Evolutionary conservation across 768 basidiomycete species (phyloP).

Genomic region (Russula sp.): DNA sequence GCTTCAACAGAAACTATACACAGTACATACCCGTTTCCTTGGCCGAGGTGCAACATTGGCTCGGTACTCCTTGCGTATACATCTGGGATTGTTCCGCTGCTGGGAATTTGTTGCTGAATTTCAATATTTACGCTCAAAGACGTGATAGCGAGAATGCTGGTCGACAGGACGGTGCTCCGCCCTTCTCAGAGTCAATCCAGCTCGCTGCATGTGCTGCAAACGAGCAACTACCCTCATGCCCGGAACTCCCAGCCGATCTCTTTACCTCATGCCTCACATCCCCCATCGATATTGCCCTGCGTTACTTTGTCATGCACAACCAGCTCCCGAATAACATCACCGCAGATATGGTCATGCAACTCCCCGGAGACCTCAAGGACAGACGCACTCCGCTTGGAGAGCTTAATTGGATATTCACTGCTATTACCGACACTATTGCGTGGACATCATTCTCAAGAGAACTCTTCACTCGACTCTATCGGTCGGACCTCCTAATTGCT

Average conservation of each 20-base stretch:
- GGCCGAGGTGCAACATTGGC: slow-evolving; percentile 87
- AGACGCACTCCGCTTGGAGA: slow-evolving; percentile 94
- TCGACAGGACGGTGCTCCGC: slow-evolving; percentile 53
- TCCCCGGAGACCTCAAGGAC: slow-evolving; percentile 96
- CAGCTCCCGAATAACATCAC: slow-evolving; percentile 74
- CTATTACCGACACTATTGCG: slow-evolving; percentile 97
- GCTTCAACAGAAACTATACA: slow-evolving; percentile 94
- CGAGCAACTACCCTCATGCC: slow-evolving; percentile 89
- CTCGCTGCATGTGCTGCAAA: slow-evolving; percentile 90
- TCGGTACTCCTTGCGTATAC: slow-evolving; percentile 92
- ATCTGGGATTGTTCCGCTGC: slow-evolving; percentile 99
- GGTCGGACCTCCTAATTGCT: slow-evolving; percentile 92
- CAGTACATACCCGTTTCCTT: slow-evolving; percentile 97
- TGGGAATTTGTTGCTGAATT: slow-evolving; percentile 86
- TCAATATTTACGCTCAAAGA: slow-evolving; percentile 69
- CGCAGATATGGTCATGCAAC: slow-evolving; percentile 86
- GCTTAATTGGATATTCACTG: slow-evolving; percentile 99
- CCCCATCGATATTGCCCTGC: slow-evolving; percentile 94
- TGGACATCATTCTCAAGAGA: slow-evolving; percentile 97
- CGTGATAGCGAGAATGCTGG: slow-evolving; percentile 63
- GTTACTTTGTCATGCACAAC: slow-evolving; percentile 89
- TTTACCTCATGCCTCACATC: slow-evolving; percentile 98
- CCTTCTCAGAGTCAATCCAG: slow-evolving; percentile 83
- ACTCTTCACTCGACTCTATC: slow-evolving; percentile 86
- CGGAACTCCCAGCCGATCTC: slow-evolving; percentile 93